Conservation (phyloP, 2,329 filamentous ascomycete genomes). For the Neonectria ditissima region DNA sequence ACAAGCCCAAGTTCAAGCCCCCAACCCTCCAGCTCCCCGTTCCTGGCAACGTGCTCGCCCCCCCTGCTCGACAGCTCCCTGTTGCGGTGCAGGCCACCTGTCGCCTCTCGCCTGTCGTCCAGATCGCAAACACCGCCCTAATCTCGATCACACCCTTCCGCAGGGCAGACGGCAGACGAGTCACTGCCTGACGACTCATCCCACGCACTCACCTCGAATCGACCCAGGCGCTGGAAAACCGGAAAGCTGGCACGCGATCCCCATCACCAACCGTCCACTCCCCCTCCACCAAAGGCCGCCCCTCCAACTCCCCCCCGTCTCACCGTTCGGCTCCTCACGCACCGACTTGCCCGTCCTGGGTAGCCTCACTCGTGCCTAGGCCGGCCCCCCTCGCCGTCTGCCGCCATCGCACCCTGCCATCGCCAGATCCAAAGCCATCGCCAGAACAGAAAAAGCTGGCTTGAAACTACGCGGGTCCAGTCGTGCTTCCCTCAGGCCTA, state of each 20-base stretch:
- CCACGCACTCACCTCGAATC: conserved; percentile 15
- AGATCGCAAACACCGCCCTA: conserved; percentile 27
- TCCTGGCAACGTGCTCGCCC: conserved; percentile 13
- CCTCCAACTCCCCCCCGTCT: conserved; percentile 36
- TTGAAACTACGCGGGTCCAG: conserved; percentile 38
- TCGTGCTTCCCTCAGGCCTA: conserved; percentile 35
- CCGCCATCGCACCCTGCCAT: conserved; percentile 30
- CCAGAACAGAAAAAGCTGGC: conserved; percentile 29
- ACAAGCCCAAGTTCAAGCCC: background rate
- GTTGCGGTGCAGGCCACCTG: background rate
- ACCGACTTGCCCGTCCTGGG: conserved; percentile 46
- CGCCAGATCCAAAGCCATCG: conserved; percentile 28
- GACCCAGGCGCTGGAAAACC: conserved; percentile 17
- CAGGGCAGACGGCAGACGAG: conserved; percentile 3
- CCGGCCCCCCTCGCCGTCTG: conserved; percentile 31
- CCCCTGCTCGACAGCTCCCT: conserved; percentile 16
- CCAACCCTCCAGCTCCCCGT: conserved; percentile 14
- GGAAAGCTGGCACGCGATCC: conserved; percentile 42
- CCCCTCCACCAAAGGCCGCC: conserved; percentile 42
- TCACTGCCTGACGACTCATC: conserved; percentile 20
- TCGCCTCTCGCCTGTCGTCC: conserved; percentile 15
- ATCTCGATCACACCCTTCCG: conserved; percentile 3
- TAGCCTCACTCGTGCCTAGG: conserved; percentile 32
- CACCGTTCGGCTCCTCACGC: conserved; percentile 35
- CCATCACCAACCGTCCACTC: conserved; percentile 33